Conservation (phyloP, 495 filamentous ascomycete genomes). For the Podospora tetraspora region DNA sequence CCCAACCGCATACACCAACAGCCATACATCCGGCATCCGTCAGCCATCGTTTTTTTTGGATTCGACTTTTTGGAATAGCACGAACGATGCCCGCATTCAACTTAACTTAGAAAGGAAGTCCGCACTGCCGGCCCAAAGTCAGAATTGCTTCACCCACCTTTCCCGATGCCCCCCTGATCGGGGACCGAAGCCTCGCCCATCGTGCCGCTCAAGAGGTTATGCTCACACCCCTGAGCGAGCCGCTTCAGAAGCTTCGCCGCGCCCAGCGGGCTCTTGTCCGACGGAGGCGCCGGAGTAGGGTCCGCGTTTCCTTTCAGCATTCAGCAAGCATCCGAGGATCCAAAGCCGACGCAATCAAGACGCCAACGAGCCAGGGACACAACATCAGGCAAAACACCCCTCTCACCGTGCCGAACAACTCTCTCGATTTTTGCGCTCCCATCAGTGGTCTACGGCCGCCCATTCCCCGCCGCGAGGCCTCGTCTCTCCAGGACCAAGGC, state of each 20-base stretch:
- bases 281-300: slow-evolving; percentile 20
- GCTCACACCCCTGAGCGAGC: slow-evolving; percentile 30
- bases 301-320: slow-evolving; percentile 25
- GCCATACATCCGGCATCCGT: slow-evolving; percentile 1
- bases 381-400: background rate
- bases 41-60: slow-evolving; percentile 12
- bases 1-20: slow-evolving; percentile 10
- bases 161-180: slow-evolving; percentile 19
- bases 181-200: slow-evolving; percentile 24
- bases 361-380: slow-evolving; percentile 8
- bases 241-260: slow-evolving; percentile 26
- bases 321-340: slow-evolving; percentile 12
- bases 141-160: slow-evolving; percentile 22
- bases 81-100: slow-evolving; percentile 43
- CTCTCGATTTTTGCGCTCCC: slow-evolving; percentile 4
- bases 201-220: slow-evolving; percentile 36
- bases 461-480: background rate
- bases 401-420: background rate
- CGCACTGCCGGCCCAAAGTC: slow-evolving; percentile 38
- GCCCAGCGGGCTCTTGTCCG: slow-evolving; percentile 23
- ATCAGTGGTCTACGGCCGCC: slow-evolving; percentile 10
- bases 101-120: slow-evolving; percentile 48
- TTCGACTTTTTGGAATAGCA: slow-evolving; percentile 35
- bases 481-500: slow-evolving; percentile 9
- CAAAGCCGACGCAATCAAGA: slow-evolving; percentile 7